These are phyloP conservation scores for Nicotiana noctiflora DNA, from an alignment of 257 asterid species.

Conservation along the genomic window DNA sequence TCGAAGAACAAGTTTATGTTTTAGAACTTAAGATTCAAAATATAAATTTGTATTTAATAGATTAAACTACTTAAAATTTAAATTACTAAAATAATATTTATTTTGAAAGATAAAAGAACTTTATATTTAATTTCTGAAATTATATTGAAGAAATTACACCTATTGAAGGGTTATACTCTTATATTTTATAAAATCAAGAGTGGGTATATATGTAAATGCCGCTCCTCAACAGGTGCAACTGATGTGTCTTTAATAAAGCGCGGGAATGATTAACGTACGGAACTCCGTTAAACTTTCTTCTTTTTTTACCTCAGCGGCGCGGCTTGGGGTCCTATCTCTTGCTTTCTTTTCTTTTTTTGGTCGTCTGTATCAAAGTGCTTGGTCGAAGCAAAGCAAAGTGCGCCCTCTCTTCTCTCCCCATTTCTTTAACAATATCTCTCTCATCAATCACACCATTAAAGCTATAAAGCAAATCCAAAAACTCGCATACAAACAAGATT, in stretches of 20 bases:
- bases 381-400: conserved; percentile 30
- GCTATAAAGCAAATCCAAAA: conserved; percentile 7
- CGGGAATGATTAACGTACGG: not conserved
- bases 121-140: too few relatives aligned
- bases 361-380: not conserved
- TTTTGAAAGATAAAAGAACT: too few relatives aligned
- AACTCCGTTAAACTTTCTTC: not conserved
- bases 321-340: not conserved
- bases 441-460: not conserved
- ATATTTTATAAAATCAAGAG: too few relatives aligned
- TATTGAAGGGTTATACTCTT: too few relatives aligned
- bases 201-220: too few relatives aligned
- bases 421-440: conserved; percentile 14
- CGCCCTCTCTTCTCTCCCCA: conserved; percentile 10
- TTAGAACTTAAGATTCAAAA: too few relatives aligned
- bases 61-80: too few relatives aligned
- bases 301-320: not conserved
- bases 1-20: too few relatives aligned
- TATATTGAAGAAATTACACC: too few relatives aligned
- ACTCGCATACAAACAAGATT: not conserved
- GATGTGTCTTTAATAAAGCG: not conserved
- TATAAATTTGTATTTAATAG: too few relatives aligned
- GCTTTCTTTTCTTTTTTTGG: not conserved
- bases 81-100: too few relatives aligned
- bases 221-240: too few relatives aligned